Evolutionary conservation across 2,329 filamentous ascomycete genomes (phyloP).

Genomic region (Xylariaceae sp.): DNA sequence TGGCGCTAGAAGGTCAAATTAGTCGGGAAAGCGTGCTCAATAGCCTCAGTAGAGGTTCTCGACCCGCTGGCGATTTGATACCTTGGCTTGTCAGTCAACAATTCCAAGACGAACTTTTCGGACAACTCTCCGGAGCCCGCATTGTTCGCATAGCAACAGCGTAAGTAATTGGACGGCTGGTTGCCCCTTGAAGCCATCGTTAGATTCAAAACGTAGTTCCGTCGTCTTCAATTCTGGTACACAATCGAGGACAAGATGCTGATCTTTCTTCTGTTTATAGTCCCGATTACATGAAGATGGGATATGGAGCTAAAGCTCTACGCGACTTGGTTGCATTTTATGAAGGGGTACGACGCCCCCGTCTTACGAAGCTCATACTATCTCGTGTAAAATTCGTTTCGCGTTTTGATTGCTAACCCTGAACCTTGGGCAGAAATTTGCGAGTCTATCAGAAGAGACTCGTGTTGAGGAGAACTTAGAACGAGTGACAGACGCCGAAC

Average conservation of each 20-base stretch:
- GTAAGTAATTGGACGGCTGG: too few species aligned
- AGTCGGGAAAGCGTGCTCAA: slow-evolving; percentile 89
- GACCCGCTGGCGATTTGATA: slow-evolving; percentile 88
- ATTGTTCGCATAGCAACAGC: slow-evolving; percentile 91
- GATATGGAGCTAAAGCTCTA: slow-evolving; percentile 86
- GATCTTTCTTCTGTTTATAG: too few species aligned
- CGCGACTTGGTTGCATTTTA: slow-evolving; percentile 89
- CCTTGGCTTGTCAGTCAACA: slow-evolving; percentile 97
- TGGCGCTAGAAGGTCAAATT: slow-evolving; percentile 91
- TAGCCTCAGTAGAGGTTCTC: slow-evolving; percentile 80
- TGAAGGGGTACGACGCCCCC: too few species aligned
- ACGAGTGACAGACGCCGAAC: slow-evolving; percentile 76
- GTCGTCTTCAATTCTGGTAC: too few species aligned
- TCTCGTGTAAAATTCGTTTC: too few species aligned
- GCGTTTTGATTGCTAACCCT: too few species aligned
- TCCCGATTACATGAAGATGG: slow-evolving; percentile 87
- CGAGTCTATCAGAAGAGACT: slow-evolving; percentile 72
- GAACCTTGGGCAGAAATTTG: too few species aligned
- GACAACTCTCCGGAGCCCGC: slow-evolving; percentile 83
- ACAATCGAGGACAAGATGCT: too few species aligned
- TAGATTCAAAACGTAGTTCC: too few species aligned
- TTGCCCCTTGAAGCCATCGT: too few species aligned
- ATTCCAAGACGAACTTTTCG: slow-evolving; percentile 97
- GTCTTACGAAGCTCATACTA: too few species aligned
- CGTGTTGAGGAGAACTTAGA: slow-evolving; percentile 62